Base-by-base conservation (phyloP, 306 rosid species). In the Datisca glomerata region DNA sequence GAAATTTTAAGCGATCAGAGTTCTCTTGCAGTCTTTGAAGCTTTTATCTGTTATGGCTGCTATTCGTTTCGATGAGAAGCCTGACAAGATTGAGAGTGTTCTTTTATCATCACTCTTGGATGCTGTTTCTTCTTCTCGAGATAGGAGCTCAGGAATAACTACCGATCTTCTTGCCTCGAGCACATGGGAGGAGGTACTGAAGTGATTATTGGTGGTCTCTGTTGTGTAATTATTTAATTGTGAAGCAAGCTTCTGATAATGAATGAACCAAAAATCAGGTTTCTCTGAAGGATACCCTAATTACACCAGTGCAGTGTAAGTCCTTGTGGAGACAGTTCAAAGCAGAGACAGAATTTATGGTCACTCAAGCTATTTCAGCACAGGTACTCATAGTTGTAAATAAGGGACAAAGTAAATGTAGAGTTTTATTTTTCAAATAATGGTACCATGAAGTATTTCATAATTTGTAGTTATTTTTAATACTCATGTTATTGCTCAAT, bases 291-390 rank as follows among this genome's bases (percentile, higher is more conserved):
- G 72, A 73, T 61, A 91, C 96, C 18, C 55, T 91, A 76, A 69
- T 91, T 63, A 71, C 96, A 28, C 98, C 98, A 19, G 98, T 91
- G 55, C 96, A 91, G 61, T 91, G 98, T 74, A 91, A 75, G 61
- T 70, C 91, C 48, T 34, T 91, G 79, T 91, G 98, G 98, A 71
- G 93, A 73, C 98, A 91, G 63, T 91, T 91, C 76, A 78, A 67
- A 65, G 45, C 73, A 53, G 98, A 91, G 67, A 91, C 96, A 3
- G 98, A 85, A 59, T 91, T 80, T 67, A 91, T 57, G 21, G 98
- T 91, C 44, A 65, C 98, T 38, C 98, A 91, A 64, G 98, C 98
- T 61, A 91, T 91, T 60, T 49, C 96, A 63, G 94, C 98, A 29
- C 96, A 91, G 98, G 98, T 63, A 73, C 13, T 36, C 3, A 14